Evolutionary conservation across 441 rosid species (phyloP).

Genomic region (Theobroma grandiflorum): DNA sequence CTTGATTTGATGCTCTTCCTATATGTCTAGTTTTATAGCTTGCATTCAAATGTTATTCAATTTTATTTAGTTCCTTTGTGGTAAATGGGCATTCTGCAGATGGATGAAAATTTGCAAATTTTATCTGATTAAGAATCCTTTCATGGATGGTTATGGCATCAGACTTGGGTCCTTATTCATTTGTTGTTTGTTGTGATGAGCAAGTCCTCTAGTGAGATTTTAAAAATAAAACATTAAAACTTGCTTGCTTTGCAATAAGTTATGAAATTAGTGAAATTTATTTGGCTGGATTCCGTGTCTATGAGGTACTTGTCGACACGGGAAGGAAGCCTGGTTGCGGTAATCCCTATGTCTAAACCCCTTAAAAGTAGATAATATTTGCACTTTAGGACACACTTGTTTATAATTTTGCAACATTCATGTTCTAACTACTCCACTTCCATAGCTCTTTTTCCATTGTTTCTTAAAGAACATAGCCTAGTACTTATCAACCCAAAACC

Average conservation of each 20-base stretch:
- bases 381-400: background rate
- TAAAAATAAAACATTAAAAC: background rate
- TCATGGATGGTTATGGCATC: background rate
- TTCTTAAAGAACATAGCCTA: background rate
- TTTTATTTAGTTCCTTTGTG: background rate
- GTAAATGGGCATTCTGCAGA: background rate
- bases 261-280: background rate
- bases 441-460: background rate
- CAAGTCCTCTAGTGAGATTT: background rate
- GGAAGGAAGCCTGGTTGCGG: background rate
- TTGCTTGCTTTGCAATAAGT: background rate
- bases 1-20: background rate
- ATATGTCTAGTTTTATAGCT: background rate
- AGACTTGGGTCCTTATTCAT: background rate
- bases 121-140: background rate
- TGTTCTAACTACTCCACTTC: background rate
- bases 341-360: background rate
- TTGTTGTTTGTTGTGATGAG: background rate
- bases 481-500: background rate
- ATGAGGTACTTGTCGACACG: background rate
- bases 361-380: background rate
- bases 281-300: background rate
- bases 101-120: background rate
- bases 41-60: background rate
- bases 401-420: background rate